phyloP scores from a whole-genome alignment of 2,329 filamentous ascomycete species.

The Monosporascus cannonballus region DNA sequence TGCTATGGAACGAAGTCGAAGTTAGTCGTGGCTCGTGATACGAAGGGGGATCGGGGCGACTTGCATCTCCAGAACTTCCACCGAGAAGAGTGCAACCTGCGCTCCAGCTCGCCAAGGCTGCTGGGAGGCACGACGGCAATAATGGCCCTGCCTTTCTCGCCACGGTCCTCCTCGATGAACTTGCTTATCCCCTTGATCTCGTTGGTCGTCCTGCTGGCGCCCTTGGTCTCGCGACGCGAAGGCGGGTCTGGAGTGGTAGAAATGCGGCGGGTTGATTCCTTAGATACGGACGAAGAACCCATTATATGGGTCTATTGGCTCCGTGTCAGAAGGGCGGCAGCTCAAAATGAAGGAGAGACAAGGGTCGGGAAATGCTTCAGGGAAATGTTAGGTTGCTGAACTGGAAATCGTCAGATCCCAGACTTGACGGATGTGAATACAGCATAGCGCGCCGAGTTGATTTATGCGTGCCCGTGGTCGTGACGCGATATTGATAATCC shows the following conservation, averaged over 20 bases:
- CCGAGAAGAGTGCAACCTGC: conserved; percentile 1
- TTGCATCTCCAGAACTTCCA: conserved; percentile 4
- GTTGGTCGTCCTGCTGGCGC: neutral
- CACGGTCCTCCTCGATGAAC: conserved; percentile 5
- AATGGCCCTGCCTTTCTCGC: conserved; percentile 3
- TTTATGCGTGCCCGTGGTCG: neutral
- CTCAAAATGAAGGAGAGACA: neutral
- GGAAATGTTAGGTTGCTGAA: neutral
- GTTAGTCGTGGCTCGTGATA: neutral
- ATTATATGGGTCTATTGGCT: neutral
- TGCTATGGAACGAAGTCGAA: neutral
- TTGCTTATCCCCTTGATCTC: neutral
- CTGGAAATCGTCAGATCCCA: neutral
- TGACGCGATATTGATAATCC: neutral
- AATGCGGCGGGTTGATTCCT: neutral
- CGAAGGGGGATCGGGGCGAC: neutral
- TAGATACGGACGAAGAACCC: neutral
- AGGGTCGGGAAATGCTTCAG: neutral
- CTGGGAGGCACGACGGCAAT: conserved; percentile 1
- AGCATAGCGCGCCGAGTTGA: neutral
- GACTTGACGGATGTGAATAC: neutral
- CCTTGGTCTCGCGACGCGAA: neutral
- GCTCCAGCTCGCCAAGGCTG: conserved; percentile 1
- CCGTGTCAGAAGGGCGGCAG: neutral
- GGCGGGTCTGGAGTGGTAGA: neutral